Conservation (phyloP, 83 land plant species). For the Isoetes engelmannii region DNA sequence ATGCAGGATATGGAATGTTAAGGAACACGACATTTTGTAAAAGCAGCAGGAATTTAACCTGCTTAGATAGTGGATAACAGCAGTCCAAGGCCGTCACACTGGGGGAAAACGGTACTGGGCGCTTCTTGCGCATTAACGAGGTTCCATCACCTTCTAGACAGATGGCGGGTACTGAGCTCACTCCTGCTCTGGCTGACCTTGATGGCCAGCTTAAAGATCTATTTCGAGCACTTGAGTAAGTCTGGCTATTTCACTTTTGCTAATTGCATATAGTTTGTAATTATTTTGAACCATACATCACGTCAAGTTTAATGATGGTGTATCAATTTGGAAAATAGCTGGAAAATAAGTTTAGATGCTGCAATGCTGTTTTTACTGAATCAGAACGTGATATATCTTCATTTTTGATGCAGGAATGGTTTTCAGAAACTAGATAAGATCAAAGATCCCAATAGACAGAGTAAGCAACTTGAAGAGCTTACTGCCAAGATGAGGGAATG, state of each 20-base stretch:
- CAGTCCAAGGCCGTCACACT: background rate
- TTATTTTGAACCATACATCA: background rate
- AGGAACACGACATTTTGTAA: too few relatives aligned
- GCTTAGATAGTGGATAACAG: too few relatives aligned
- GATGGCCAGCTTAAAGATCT: slow-evolving; percentile 53
- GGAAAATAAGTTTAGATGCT: too few relatives aligned
- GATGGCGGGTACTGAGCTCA: slow-evolving; percentile 14
- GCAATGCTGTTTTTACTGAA: background rate
- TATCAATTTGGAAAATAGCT: too few relatives aligned
- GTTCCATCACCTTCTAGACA: slow-evolving; percentile 12
- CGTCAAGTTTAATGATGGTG: too few relatives aligned
- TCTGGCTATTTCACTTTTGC: background rate
- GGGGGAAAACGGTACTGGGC: slow-evolving; percentile 11
- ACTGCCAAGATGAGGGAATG: slow-evolving; percentile 68
- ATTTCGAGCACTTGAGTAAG: slow-evolving; percentile 67
- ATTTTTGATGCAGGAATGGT: slow-evolving; percentile 44
- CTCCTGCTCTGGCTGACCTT: slow-evolving; percentile 39
- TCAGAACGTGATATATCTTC: background rate
- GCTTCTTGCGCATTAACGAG: slow-evolving; percentile 14
- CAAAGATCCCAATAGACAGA: slow-evolving; percentile 55
- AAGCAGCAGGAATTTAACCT: too few relatives aligned
- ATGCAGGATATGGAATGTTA: too few relatives aligned
- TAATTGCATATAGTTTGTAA: background rate
- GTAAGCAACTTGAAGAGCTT: slow-evolving; percentile 66
- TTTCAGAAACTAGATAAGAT: slow-evolving; percentile 67